These are phyloP conservation scores for Nemania serpens DNA, from an alignment of 2,329 filamentous ascomycete species.

Conservation along the genomic window DNA sequence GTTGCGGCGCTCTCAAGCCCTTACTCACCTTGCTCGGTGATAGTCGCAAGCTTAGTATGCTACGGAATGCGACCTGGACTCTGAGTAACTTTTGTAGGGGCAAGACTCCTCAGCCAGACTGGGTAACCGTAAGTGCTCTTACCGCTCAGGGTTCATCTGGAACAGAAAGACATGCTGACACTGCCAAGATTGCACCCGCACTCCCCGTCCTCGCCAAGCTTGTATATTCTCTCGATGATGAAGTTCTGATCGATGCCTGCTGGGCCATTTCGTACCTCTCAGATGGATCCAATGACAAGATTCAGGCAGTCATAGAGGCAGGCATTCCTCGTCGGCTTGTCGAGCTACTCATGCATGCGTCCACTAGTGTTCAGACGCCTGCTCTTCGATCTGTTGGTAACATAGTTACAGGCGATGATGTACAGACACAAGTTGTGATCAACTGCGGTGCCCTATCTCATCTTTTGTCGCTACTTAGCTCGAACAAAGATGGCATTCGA, in stretches of 20 bases:
- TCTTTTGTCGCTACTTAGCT: slow-evolving; percentile 90
- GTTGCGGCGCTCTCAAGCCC: slow-evolving; percentile 87
- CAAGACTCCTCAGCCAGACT: slow-evolving; percentile 98
- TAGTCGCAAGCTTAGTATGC: slow-evolving; percentile 98
- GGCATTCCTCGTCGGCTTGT: slow-evolving; percentile 95
- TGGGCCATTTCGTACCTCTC: slow-evolving; percentile 99
- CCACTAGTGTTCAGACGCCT: slow-evolving; percentile 96
- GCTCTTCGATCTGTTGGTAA: slow-evolving; percentile 97
- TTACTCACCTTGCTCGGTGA: slow-evolving; percentile 89
- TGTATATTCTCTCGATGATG: slow-evolving; percentile 97
- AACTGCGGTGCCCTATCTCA: slow-evolving; percentile 94
- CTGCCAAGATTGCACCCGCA: slow-evolving; percentile 80
- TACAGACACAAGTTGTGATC: slow-evolving; percentile 99
- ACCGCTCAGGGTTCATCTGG: neutral
- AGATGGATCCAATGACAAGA: slow-evolving; percentile 98
- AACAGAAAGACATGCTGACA: slow-evolving; percentile 19
- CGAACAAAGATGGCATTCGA: slow-evolving; percentile 96
- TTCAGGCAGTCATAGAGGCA: slow-evolving; percentile 97
- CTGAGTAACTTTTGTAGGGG: slow-evolving; percentile 99
- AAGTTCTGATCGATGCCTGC: slow-evolving; percentile 98
- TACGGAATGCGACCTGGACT: slow-evolving; percentile 98
- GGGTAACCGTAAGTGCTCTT: slow-evolving; percentile 77
- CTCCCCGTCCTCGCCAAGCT: slow-evolving; percentile 95
- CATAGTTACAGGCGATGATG: slow-evolving; percentile 97
- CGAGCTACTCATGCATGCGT: slow-evolving; percentile 96